A percentile compares a stretch with the other conserved stretches of the same genome.
These are phyloP conservation scores for Mycena haematopus DNA, from an alignment of 768 basidiomycete species.

Conservation along the genomic window DNA sequence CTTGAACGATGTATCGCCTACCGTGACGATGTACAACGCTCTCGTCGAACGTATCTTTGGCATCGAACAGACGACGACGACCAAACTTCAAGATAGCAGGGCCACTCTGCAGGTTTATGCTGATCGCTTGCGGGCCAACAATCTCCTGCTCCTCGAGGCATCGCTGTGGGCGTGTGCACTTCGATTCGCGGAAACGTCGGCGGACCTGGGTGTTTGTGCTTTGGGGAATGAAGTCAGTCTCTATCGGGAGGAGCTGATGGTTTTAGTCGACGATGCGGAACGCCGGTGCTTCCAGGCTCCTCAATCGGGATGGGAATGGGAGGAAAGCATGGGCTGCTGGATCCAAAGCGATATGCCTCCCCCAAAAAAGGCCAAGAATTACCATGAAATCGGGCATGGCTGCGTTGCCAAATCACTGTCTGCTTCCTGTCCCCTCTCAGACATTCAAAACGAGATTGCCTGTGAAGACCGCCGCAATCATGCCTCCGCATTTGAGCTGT, in stretches of 20 bases:
- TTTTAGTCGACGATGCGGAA: slow-evolving; percentile 59
- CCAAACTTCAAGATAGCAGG: slow-evolving; percentile 14
- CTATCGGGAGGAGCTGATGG: slow-evolving; percentile 50
- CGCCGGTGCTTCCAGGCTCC: slow-evolving; percentile 47
- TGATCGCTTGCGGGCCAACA: slow-evolving; percentile 39
- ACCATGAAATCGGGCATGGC: not conserved
- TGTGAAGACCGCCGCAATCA: slow-evolving; percentile 10
- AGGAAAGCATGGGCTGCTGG: slow-evolving; percentile 53
- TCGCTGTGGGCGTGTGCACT: slow-evolving; percentile 61
- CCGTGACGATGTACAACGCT: slow-evolving; percentile 37
- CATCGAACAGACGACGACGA: slow-evolving; percentile 13
- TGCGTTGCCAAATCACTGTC: not conserved
- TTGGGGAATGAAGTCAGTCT: slow-evolving; percentile 34
- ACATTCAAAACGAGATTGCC: not conserved
- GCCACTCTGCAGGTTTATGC: slow-evolving; percentile 35
- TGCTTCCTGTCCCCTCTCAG: not conserved
- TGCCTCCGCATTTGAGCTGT: slow-evolving; percentile 8
- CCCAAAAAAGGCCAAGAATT: slow-evolving; percentile 12
- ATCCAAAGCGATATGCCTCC: slow-evolving; percentile 31
- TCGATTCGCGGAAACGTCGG: slow-evolving; percentile 46
- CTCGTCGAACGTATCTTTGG: slow-evolving; percentile 34
- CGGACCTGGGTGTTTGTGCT: slow-evolving; percentile 1
- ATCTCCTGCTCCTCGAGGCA: slow-evolving; percentile 51
- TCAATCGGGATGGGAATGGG: slow-evolving; percentile 52
- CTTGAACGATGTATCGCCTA: slow-evolving; percentile 21